Percentiles rank a stretch among this genome's conserved stretches.
These are phyloP conservation scores for Neurospora sp. DNA, from an alignment of 495 filamentous ascomycete species.

Conservation along the genomic window DNA sequence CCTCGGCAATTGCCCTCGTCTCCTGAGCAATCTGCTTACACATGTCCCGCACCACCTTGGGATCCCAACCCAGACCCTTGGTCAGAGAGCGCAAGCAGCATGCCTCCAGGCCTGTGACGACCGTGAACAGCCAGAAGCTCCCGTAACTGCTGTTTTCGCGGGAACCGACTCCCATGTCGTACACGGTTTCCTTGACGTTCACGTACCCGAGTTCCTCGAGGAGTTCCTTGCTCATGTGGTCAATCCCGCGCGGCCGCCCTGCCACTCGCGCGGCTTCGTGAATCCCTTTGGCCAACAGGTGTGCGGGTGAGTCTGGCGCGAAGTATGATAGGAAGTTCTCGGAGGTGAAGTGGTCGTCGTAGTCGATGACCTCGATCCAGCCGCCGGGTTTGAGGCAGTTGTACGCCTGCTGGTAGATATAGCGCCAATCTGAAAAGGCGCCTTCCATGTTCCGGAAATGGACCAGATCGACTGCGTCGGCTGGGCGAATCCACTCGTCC, in stretches of 20 bases:
- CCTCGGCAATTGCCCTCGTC: constrained; percentile 37
- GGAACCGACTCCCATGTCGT: constrained; percentile 50
- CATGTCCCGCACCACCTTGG: constrained; percentile 42
- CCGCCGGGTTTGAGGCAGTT: constrained; percentile 52
- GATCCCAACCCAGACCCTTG: constrained; percentile 44
- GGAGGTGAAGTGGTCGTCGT: constrained; percentile 31
- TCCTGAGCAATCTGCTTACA: constrained; percentile 46
- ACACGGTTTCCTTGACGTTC: constrained; percentile 43
- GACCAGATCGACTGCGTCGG: constrained; percentile 53
- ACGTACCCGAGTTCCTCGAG: constrained; percentile 52
- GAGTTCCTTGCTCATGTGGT: constrained; percentile 42
- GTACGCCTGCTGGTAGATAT: constrained; percentile 51
- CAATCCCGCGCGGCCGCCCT: constrained; percentile 40
- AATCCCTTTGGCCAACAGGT: constrained; percentile 24
- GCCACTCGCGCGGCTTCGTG: constrained; percentile 30
- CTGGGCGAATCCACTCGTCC: constrained; percentile 44
- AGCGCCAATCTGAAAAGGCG: constrained; percentile 52
- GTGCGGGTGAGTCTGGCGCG: constrained; percentile 26
- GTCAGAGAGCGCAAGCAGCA: constrained; percentile 51
- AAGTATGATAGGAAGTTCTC: constrained; percentile 32
- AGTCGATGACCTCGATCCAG: constrained; percentile 55
- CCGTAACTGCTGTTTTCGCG: constrained; percentile 44
- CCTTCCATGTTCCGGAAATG: constrained; percentile 56
- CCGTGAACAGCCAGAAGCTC: constrained; percentile 55
- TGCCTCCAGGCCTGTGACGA: constrained; percentile 58